Conservation (phyloP, 2,329 filamentous ascomycete genomes). For the Aspergillus japonicus region DNA sequence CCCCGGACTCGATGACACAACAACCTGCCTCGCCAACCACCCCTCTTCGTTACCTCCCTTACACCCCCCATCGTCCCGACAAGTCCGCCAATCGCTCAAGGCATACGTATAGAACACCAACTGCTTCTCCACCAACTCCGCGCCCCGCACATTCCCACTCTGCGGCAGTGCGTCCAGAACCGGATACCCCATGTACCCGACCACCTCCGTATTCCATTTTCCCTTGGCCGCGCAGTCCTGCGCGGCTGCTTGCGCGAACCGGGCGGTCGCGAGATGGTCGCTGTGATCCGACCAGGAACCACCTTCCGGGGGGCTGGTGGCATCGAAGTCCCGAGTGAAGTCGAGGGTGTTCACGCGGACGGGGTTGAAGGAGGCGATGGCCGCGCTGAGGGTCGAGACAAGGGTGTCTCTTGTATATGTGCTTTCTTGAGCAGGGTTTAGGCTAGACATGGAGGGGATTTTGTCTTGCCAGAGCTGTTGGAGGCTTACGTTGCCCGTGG, state of each 20-base stretch:
- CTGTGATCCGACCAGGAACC: constrained; percentile 9
- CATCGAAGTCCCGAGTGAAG: constrained; percentile 7
- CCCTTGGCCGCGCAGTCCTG: background rate
- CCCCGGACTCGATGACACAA: background rate
- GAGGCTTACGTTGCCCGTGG: constrained; percentile 9
- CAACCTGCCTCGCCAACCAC: constrained; percentile 9
- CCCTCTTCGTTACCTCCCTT: background rate
- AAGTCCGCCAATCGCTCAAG: constrained; percentile 3
- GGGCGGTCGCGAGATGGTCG: constrained; percentile 9
- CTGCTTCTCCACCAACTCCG: constrained; percentile 8
- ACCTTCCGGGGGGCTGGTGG: background rate
- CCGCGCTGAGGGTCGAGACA: background rate
- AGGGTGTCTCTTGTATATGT: constrained; percentile 8
- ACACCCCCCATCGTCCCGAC: constrained; percentile 5
- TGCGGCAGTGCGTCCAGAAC: background rate
- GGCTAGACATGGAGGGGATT: background rate
- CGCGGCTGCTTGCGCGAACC: constrained; percentile 7
- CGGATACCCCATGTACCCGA: constrained; percentile 12
- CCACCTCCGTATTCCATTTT: background rate
- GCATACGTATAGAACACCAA: constrained; percentile 12
- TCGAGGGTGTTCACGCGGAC: constrained; percentile 9
- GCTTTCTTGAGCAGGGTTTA: background rate
- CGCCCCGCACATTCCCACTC: background rate
- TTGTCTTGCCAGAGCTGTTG: constrained; percentile 9
- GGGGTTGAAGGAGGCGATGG: constrained; percentile 5